A percentile compares a stretch with the other conserved stretches of the same genome.
Conservation (phyloP, 106 monocot genomes). For the Dendrobium huoshanense region DNA sequence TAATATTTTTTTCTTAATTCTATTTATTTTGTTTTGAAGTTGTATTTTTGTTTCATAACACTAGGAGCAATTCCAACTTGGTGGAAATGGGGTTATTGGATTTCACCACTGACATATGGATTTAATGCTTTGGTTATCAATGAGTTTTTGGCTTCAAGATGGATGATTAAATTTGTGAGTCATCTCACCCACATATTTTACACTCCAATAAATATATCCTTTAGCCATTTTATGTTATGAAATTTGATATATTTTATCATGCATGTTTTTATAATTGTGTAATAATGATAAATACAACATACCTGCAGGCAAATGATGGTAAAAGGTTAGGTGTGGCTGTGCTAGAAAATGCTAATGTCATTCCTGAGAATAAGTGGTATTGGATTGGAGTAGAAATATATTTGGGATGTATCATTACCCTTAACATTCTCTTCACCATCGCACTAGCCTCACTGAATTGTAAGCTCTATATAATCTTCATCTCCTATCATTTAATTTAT, state of each 20-base stretch:
- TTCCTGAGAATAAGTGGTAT: conserved; percentile 54
- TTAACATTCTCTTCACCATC: conserved; percentile 82
- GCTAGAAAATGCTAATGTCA: conserved; percentile 41
- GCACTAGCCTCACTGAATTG: conserved; percentile 73
- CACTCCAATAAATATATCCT: too few relatives aligned
- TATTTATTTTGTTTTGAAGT: too few relatives aligned
- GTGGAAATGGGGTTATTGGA: conserved; percentile 77
- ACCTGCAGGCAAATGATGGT: conserved; percentile 10
- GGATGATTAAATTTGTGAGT: conserved; percentile 41
- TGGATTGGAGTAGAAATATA: conserved; percentile 80
- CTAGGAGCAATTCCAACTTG: conserved; percentile 49
- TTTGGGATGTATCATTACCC: conserved; percentile 60
- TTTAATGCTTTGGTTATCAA: conserved; percentile 54
- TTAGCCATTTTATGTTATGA: background rate
- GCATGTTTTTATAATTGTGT: background rate
- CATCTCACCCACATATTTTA: background rate
- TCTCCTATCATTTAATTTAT: background rate
- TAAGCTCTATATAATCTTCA: conserved; percentile 22
- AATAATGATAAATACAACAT: background rate
- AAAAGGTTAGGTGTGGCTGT: conserved; percentile 35
- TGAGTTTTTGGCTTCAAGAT: conserved; percentile 55
- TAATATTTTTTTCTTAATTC: too few relatives aligned
- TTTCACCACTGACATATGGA: conserved; percentile 53
- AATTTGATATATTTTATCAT: background rate
- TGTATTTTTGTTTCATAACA: too few relatives aligned